Evolutionary conservation across 2,329 filamentous ascomycete species (phyloP).

Genomic region (Scorias spongiosa): DNA sequence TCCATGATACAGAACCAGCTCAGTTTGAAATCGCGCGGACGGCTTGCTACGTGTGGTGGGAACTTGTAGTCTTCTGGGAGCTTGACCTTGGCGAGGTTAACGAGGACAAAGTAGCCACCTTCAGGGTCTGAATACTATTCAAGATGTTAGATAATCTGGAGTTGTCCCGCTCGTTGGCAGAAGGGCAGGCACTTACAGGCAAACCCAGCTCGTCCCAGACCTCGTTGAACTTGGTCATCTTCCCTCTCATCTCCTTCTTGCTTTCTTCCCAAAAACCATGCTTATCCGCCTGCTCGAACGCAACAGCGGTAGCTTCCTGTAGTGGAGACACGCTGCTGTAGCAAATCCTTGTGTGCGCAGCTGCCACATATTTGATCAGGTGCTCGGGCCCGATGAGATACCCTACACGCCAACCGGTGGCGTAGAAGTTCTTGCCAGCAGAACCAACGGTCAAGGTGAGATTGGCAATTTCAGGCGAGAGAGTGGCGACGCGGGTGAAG

Average conservation of each 20-base stretch:
- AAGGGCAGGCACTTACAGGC: conserved; percentile 16
- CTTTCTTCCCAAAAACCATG: conserved; percentile 78
- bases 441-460: conserved; percentile 89
- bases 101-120: conserved; percentile 93
- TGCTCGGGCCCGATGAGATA: conserved; percentile 85
- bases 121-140: conserved; percentile 70
- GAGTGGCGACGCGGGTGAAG: conserved; percentile 79
- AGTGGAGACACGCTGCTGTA: conserved; percentile 86
- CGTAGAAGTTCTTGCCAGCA: conserved; percentile 96
- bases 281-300: conserved; percentile 77
- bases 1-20: conserved; percentile 96
- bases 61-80: conserved; percentile 75
- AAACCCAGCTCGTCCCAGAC: conserved; percentile 34
- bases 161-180: too few species aligned
- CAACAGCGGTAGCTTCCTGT: conserved; percentile 86
- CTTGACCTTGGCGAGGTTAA: conserved; percentile 79
- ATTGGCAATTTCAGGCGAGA: conserved; percentile 77
- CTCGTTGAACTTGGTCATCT: conserved; percentile 75
- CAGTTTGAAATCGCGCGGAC: conserved; percentile 86
- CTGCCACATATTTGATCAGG: conserved; percentile 78
- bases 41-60: conserved; percentile 69
- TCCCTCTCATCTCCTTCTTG: conserved; percentile 74
- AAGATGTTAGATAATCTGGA: not conserved
- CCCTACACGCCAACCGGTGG: conserved; percentile 90
- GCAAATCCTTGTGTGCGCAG: conserved; percentile 91